A percentile compares a stretch with the other conserved stretches of the same genome.
Evolutionary conservation across 1,284 basidiomycete species (phyloP).

Genomic region (Fomes fomentarius): DNA sequence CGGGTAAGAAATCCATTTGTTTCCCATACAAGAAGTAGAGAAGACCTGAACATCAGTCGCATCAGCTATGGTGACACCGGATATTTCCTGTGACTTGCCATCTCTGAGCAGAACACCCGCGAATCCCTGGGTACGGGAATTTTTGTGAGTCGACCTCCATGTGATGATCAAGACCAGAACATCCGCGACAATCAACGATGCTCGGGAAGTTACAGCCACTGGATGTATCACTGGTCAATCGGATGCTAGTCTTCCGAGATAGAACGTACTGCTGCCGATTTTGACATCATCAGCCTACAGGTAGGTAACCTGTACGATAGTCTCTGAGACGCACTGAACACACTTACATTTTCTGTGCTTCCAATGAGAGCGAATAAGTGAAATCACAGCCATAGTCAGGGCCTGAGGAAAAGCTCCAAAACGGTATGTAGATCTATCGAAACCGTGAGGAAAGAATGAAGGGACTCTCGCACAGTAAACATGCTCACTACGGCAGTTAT

Average conservation of each 20-base stretch:
- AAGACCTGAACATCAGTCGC: neutral
- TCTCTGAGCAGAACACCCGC: neutral
- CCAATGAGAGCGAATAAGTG: neutral
- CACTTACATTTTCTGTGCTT: neutral
- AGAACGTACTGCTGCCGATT: too few relatives aligned
- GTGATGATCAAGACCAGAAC: neutral
- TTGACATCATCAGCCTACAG: too few relatives aligned
- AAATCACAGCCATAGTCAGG: neutral
- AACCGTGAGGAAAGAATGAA: neutral
- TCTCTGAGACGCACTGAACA: too few relatives aligned
- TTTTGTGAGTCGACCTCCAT: neutral
- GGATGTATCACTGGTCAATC: neutral
- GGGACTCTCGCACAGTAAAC: neutral
- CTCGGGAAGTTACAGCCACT: neutral
- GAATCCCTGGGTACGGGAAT: neutral
- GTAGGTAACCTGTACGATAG: too few relatives aligned
- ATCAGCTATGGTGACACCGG: too few relatives aligned
- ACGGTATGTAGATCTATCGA: neutral
- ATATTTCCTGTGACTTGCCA: neutral
- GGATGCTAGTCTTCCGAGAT: too few relatives aligned
- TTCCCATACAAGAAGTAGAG: neutral
- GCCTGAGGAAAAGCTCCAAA: neutral
- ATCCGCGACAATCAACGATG: neutral
- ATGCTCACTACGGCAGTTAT: neutral
- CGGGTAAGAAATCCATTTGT: too few relatives aligned